These are phyloP conservation scores for Akanthomyces dipterigenus DNA, from an alignment of 2,329 filamentous ascomycete species.

Conservation along the genomic window DNA sequence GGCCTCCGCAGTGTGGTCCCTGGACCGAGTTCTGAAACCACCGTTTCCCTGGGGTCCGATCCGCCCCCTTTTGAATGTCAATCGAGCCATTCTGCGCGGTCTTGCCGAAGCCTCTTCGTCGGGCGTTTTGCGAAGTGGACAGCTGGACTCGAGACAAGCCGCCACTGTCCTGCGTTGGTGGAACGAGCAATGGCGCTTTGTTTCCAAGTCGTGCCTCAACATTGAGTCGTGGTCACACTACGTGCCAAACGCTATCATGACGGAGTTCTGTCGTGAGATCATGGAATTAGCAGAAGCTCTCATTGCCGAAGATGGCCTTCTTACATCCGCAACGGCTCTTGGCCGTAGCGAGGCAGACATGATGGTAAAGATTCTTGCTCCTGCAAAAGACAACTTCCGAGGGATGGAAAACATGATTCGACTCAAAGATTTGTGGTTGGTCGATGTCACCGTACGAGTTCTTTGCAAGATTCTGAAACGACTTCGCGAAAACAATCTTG, in stretches of 20 bases:
- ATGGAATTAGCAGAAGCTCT: conserved; percentile 89
- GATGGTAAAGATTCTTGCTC: conserved; percentile 33
- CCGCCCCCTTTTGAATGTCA: conserved; percentile 49
- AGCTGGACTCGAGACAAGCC: conserved; percentile 55
- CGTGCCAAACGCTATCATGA: conserved; percentile 72
- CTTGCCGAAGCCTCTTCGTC: conserved; percentile 48
- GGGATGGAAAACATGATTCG: conserved; percentile 84
- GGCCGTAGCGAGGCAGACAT: conserved; percentile 30
- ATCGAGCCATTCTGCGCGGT: conserved; percentile 48
- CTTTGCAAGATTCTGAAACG: conserved; percentile 78
- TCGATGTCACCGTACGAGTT: conserved; percentile 73
- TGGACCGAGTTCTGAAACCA: conserved; percentile 29
- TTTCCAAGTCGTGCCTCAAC: conserved; percentile 73
- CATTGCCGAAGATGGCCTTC: conserved; percentile 77
- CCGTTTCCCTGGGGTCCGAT: conserved; percentile 50
- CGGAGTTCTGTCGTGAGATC: conserved; percentile 86
- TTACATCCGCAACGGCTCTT: conserved; percentile 56
- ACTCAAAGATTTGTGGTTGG: conserved; percentile 79
- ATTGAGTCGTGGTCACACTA: conserved; percentile 78
- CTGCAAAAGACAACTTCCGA: conserved; percentile 44
- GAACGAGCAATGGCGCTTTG: conserved; percentile 73
- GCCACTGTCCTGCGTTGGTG: conserved; percentile 70
- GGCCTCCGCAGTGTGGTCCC: conserved; percentile 36
- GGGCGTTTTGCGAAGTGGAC: conserved; percentile 48
- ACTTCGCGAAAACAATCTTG: conserved; percentile 69